Evolutionary conservation across 2,329 filamentous ascomycete genomes (phyloP).

Genomic region (Nannizziopsis barbatae): DNA sequence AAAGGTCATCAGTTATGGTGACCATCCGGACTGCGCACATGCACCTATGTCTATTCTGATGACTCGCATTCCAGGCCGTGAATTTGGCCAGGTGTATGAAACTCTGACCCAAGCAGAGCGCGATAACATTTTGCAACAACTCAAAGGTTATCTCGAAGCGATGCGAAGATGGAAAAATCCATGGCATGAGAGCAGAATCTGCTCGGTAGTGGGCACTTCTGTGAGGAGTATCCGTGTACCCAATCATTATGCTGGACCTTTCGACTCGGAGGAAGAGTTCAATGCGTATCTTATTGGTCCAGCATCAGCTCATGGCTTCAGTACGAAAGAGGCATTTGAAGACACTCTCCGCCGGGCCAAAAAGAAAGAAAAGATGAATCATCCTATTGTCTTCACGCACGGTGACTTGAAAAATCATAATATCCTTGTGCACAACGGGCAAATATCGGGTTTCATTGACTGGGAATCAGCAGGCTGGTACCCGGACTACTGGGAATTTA

Average conservation of each 20-base stretch:
- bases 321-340: slow-evolving; percentile 21
- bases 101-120: slow-evolving; percentile 22
- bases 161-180: slow-evolving; percentile 29
- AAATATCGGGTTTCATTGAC: slow-evolving; percentile 27
- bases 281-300: slow-evolving; percentile 24
- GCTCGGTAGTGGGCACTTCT: slow-evolving; percentile 24
- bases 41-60: slow-evolving; percentile 30
- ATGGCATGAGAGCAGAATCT: slow-evolving; percentile 21
- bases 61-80: slow-evolving; percentile 28
- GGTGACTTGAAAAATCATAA: slow-evolving; percentile 25
- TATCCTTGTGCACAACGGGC: slow-evolving; percentile 22
- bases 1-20: slow-evolving; percentile 20
- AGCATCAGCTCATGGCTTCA: slow-evolving; percentile 22
- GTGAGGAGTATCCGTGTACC: slow-evolving; percentile 27
- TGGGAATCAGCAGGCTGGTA: slow-evolving; percentile 34
- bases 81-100: slow-evolving; percentile 25
- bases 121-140: slow-evolving; percentile 20
- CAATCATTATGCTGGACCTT: slow-evolving; percentile 26
- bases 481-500: slow-evolving; percentile 33
- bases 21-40: slow-evolving; percentile 24
- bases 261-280: slow-evolving; percentile 21
- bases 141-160: slow-evolving; percentile 25
- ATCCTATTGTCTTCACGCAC: slow-evolving; percentile 23
- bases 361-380: slow-evolving; percentile 6
- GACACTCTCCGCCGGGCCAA: slow-evolving; percentile 20